These are phyloP conservation scores for Lipomyces mesembrius DNA, from an alignment of 805 yeast species.

Conservation along the genomic window DNA sequence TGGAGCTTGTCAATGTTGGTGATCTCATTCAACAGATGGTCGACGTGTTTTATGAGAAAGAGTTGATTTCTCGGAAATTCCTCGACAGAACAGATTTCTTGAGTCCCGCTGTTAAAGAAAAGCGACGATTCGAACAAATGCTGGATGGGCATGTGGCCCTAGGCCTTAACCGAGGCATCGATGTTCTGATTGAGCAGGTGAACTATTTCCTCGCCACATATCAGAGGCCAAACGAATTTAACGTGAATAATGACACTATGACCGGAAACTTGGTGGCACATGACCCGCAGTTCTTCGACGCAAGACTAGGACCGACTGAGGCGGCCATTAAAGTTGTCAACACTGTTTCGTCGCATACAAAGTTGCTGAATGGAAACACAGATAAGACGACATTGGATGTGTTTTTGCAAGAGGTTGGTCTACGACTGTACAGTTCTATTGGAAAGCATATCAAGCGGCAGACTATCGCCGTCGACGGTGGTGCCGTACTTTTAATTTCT, in stretches of 20 bases:
- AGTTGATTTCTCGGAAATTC: slow-evolving; percentile 59
- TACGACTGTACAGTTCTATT: slow-evolving; percentile 74
- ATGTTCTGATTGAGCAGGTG: slow-evolving; percentile 81
- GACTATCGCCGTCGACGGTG: slow-evolving; percentile 78
- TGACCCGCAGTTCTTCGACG: slow-evolving; percentile 10
- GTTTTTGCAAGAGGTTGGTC: slow-evolving; percentile 91
- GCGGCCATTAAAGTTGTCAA: slow-evolving; percentile 69
- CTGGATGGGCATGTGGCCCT: slow-evolving; percentile 90
- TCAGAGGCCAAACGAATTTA: slow-evolving; percentile 46
- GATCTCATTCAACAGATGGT: slow-evolving; percentile 92
- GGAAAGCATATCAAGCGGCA: slow-evolving; percentile 77
- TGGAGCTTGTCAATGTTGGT: slow-evolving; percentile 89
- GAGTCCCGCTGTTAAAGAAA: slow-evolving; percentile 74
- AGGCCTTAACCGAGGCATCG: slow-evolving; percentile 91
- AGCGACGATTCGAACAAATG: slow-evolving; percentile 77
- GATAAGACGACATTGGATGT: slow-evolving; percentile 89
- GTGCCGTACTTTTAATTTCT: slow-evolving; percentile 58
- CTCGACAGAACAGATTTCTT: slow-evolving; percentile 79
- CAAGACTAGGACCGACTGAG: slow-evolving; percentile 56
- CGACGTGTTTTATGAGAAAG: slow-evolving; percentile 87
- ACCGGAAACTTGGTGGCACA: slow-evolving; percentile 3
- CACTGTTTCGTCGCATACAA: slow-evolving; percentile 71
- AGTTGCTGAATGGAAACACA: slow-evolving; percentile 75
- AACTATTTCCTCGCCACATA: slow-evolving; percentile 61
- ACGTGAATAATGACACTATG: slow-evolving; percentile 18